Conservation (phyloP, 768 basidiomycete genomes). For the Suillus hirtellus region DNA sequence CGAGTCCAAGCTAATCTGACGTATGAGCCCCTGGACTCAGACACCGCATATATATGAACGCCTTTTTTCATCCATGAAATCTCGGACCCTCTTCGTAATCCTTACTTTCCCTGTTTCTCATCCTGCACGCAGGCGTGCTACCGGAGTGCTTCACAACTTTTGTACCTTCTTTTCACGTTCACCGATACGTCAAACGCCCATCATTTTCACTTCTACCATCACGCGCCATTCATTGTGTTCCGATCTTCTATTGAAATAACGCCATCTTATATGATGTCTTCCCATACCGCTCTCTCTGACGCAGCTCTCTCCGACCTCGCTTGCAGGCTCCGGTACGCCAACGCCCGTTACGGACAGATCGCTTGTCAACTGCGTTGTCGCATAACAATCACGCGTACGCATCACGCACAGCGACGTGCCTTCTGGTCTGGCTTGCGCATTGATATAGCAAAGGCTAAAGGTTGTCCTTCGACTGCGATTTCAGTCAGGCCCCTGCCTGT, state of each 20-base stretch:
- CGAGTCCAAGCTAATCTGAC: neutral
- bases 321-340: conserved; percentile 43
- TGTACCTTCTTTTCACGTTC: conserved; percentile 9
- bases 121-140: conserved; percentile 17
- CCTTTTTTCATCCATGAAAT: neutral
- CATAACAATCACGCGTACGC: conserved; percentile 31
- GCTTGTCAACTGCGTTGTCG: conserved; percentile 40
- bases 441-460: conserved; percentile 42
- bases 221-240: conserved; percentile 6
- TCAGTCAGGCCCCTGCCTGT: conserved; percentile 42
- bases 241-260: conserved; percentile 9
- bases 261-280: conserved; percentile 5
- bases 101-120: conserved; percentile 1
- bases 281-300: conserved; percentile 23
- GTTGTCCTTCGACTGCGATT: conserved; percentile 40
- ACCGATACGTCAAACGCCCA: neutral
- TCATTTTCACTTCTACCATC: neutral
- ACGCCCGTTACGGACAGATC: conserved; percentile 40
- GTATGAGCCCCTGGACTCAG: neutral
- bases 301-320: conserved; percentile 37
- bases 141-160: conserved; percentile 7
- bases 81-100: conserved; percentile 19
- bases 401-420: conserved; percentile 53
- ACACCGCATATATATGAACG: conserved; percentile 22
- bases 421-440: conserved; percentile 43